Base-by-base conservation (phyloP, 371 early-diverging fungal genomes). In the Mucor piriformis region DNA sequence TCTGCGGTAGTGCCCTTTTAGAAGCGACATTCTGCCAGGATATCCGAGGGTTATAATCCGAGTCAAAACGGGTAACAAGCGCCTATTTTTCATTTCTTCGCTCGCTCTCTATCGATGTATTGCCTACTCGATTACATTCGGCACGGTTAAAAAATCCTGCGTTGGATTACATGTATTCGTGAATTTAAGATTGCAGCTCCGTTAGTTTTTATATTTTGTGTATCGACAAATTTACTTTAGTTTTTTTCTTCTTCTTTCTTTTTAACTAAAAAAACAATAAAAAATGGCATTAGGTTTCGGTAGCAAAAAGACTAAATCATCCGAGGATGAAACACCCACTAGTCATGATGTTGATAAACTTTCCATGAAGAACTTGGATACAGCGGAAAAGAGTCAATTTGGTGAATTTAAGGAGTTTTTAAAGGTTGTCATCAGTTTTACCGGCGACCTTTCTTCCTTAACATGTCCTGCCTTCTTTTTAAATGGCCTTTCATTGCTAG, bases 381-480 rank as follows among this genome's bases (percentile, higher is more conserved):
- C 77, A 6, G 59, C 69, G 18, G 67, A 74, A 35, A 66, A 67
- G 13, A 51, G 77, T 44, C 81, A 81, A 57, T 80, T 80, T 44
- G 74, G 69, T 60, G 79, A 79, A 7, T 79, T 79, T 15, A 59
- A 59, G 42, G 59, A 59, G 50, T 59, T 59, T 54, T 55, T 92
- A 47, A 83, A 88, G 57, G 81, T 79, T 15, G 76, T 92, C 20
- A 83, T 87, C 32, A 85, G 87, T 53, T 91, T 91, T 54, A 90
- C 91, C 1, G 92, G 92, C 29, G 92, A 92, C 67, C 82, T 92
- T 40, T 88, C 89, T 20, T 80, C 85, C 16, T 73, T 92, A 40
- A 90, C 91, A 12, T 89, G 90, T 66, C 92, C 92, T 54, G 84
- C 90, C 3, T 91, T 91, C 65, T 77, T 91, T 37, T 74, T 92